Evolutionary conservation across 441 rosid genomes (phyloP).

Genomic region (Syzygium malaccense): DNA sequence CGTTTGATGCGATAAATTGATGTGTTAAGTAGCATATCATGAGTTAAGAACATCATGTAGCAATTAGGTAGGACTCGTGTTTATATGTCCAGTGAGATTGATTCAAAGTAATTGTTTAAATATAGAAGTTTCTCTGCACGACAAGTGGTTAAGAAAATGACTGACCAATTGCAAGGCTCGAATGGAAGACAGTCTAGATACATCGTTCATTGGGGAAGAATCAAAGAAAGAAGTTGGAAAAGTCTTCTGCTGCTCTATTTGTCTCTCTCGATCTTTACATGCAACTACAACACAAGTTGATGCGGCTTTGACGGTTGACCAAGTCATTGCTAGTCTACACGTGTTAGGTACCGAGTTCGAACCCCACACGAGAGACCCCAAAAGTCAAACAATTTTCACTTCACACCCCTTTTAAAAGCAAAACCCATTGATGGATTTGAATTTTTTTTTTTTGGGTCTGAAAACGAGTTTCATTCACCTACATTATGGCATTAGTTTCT

Average conservation of each 20-base stretch:
- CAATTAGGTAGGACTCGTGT: neutral
- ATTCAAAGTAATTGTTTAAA: neutral
- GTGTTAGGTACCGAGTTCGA: neutral
- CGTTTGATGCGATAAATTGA: neutral
- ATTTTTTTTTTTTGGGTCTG: too few species aligned
- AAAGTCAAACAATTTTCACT: neutral
- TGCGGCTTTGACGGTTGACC: neutral
- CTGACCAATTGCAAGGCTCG: neutral
- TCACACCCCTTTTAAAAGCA: too few species aligned
- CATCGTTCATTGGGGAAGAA: neutral
- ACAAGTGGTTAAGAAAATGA: neutral
- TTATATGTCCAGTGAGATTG: neutral
- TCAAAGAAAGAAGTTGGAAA: neutral
- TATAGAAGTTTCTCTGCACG: neutral
- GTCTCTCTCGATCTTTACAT: neutral
- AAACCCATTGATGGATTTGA: too few species aligned
- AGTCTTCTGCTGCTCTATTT: neutral
- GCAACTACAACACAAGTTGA: neutral
- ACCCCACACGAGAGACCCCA: neutral
- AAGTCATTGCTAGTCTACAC: neutral
- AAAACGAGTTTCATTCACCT: too few species aligned
- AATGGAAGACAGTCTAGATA: neutral
- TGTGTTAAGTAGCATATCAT: neutral
- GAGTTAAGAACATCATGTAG: neutral
- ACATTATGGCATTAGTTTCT: too few species aligned